Percentiles rank a stretch among this genome's conserved stretches.
Evolutionary conservation across 2,329 filamentous ascomycete species (phyloP).

Genomic region (Corynespora cassiicola): DNA sequence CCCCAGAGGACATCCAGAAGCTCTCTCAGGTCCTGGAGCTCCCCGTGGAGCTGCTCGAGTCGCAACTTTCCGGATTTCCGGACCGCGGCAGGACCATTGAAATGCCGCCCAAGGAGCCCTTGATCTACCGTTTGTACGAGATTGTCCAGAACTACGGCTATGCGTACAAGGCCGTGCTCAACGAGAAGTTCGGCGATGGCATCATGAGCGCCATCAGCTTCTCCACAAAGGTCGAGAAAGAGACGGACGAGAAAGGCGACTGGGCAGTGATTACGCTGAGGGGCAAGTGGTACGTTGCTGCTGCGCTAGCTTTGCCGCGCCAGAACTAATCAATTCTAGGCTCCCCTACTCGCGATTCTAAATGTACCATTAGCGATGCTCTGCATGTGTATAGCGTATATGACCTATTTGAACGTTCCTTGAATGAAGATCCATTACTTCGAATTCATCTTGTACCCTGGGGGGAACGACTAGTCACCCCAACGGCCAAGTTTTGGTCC

Average conservation of each 20-base stretch:
- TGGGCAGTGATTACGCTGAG: conserved; percentile 87
- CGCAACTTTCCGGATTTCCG: conserved; percentile 74
- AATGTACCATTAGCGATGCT: not conserved
- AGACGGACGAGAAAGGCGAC: conserved; percentile 81
- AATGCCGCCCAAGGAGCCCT: conserved; percentile 83
- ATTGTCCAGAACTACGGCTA: conserved; percentile 97
- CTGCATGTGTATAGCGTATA: too few relatives aligned
- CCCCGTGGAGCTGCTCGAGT: conserved; percentile 61
- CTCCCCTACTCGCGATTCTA: conserved; percentile 58
- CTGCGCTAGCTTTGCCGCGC: not conserved
- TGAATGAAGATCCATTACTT: too few relatives aligned
- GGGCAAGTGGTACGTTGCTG: conserved; percentile 74
- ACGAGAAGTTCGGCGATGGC: conserved; percentile 82
- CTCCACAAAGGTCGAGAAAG: conserved; percentile 90
- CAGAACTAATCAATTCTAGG: conserved; percentile 41
- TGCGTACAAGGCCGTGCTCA: conserved; percentile 91
- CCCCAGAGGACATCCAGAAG: conserved; percentile 70
- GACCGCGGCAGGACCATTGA: conserved; percentile 80
- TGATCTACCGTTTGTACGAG: conserved; percentile 92
- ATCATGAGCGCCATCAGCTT: conserved; percentile 98
- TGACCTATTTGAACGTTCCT: too few relatives aligned
- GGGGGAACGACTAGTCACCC: too few relatives aligned
- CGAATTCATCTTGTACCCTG: too few relatives aligned
- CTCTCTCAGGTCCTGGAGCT: conserved; percentile 72
- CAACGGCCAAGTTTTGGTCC: too few relatives aligned